Base-by-base conservation (phyloP, 2,329 filamentous ascomycete species). In the Colletotrichum sp. region DNA sequence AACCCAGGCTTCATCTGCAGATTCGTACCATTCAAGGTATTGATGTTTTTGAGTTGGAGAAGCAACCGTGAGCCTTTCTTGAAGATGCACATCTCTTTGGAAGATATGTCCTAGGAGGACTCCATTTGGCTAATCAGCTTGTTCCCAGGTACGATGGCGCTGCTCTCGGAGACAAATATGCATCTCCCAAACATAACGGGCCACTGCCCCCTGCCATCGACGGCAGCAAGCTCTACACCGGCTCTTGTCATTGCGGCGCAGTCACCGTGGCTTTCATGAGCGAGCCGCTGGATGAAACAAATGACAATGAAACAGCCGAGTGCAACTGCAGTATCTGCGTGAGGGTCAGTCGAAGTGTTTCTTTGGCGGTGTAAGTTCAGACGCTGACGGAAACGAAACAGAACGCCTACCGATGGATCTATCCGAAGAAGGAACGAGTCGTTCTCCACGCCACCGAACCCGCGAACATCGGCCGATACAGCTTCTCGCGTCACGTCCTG, bases 311-410 rank as follows among this genome's bases (percentile, higher is more conserved):
- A 1, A 77, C 84, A 6, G 34, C 81, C 2, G 86, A 89, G 69
- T 90, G 89, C 81, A 88, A 89, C 80, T 90, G 89, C 83, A 90
- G 88, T 79, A 84, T 85, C 76, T 90, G 88, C 80, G 79, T 81
- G 52, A 82, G 86, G 66, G 87, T 87, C 4, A 44, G 28, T 39
- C 18, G 2, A 34, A 9, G 16, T 8, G 18, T 13, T 10, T 16
- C 13, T 5, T 7, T 26, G 13, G 39, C 13, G 15, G 1, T 6
- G 13, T 6, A 1, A 26, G 8, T 15, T 21, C 3, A 28, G 9
- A 24, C 6, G 28, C 21, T 55, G n/a, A 64, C 59, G 5, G 18
- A 24, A 26, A 24, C 24, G 1, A 6, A 44, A 63, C 63, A 89
- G 88, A 84, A 83, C 72, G 89, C 81, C 8, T 82, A 82, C 73